Conservation (phyloP, 2,329 filamentous ascomycete genomes). For the Trichoderma atroviride region DNA sequence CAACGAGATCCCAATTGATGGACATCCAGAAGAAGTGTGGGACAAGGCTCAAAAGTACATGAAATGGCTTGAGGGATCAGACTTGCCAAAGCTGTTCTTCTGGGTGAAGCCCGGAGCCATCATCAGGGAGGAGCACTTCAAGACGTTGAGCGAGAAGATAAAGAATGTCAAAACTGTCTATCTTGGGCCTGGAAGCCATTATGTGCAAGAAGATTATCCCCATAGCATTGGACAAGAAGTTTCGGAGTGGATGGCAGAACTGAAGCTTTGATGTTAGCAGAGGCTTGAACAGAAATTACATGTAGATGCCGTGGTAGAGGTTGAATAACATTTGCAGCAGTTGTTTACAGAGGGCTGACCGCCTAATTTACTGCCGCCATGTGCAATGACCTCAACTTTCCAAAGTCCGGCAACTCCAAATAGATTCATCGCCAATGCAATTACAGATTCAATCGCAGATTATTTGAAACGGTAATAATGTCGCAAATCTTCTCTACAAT, state of each 20-base stretch:
- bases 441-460: constrained; percentile 35
- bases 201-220: constrained; percentile 1
- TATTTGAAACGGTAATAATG: constrained; percentile 38
- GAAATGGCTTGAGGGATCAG: background rate
- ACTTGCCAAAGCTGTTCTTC: constrained; percentile 10
- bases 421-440: background rate
- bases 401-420: background rate
- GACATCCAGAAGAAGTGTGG: background rate
- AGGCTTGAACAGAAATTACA: background rate
- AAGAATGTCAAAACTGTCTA: constrained; percentile 8
- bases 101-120: constrained; percentile 7
- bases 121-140: background rate
- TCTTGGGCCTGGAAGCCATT: background rate
- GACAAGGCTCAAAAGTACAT: background rate
- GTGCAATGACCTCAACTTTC: background rate
- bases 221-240: constrained; percentile 1
- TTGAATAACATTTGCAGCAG: background rate
- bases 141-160: background rate
- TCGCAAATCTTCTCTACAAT: too few species aligned
- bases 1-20: constrained; percentile 9
- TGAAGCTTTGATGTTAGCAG: background rate
- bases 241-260: background rate
- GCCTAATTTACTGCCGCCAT: background rate
- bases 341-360: background rate
- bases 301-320: background rate